Evolutionary conservation across 352 stramenopile genomes (phyloP).

Genomic region (Pythium grandisporangium): DNA sequence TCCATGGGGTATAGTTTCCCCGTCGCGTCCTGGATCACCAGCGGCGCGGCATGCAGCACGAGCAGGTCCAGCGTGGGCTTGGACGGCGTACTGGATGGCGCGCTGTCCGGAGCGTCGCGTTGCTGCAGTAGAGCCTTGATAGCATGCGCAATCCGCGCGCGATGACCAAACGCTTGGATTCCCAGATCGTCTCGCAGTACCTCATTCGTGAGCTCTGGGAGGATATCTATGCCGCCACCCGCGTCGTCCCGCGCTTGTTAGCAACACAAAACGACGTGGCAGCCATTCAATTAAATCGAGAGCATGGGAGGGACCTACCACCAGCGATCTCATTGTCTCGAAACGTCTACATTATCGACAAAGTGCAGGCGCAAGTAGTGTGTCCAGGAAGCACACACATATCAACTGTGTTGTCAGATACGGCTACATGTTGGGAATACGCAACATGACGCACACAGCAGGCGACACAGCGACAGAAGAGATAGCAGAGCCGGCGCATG

Average conservation of each 20-base stretch:
- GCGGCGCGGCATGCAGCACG: constrained; percentile 71
- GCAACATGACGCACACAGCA: no score
- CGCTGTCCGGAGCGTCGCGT: neutral
- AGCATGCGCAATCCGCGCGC: constrained; percentile 42
- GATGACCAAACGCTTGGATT: constrained; percentile 49
- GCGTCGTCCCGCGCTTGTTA: no score
- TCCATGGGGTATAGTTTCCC: constrained; percentile 74
- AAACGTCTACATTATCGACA: constrained; percentile 6
- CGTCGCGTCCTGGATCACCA: constrained; percentile 67
- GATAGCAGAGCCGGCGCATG: no score
- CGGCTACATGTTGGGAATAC: no score
- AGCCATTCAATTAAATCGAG: no score
- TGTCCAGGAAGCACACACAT: no score
- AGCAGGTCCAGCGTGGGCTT: constrained; percentile 58
- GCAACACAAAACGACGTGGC: no score
- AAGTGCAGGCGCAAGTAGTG: neutral
- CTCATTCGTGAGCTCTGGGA: constrained; percentile 51
- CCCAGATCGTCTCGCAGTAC: constrained; percentile 55
- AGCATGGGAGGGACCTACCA: no score
- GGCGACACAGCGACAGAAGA: no score
- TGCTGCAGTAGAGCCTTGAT: constrained; percentile 29
- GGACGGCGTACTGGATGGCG: constrained; percentile 9
- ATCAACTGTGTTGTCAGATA: no score
- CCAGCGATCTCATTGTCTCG: constrained; percentile 14
- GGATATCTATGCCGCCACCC: no score